Base-by-base conservation (phyloP, 768 basidiomycete species). In the Kwoniella bestiolae region DNA sequence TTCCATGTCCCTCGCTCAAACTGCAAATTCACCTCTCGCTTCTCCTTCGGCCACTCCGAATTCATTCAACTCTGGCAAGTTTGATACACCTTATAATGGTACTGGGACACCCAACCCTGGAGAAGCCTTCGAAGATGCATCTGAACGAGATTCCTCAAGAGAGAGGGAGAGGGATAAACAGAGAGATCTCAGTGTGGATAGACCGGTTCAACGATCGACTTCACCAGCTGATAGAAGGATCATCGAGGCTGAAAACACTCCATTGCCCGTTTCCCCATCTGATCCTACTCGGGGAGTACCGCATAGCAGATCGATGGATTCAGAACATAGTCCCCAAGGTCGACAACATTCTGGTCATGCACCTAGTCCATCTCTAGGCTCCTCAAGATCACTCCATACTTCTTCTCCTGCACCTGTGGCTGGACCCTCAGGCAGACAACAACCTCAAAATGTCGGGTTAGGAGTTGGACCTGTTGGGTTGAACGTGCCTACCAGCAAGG, bases 401-500 rank as follows among this genome's bases (percentile, higher is more conserved):
- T 50, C 62, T 16, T 41, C 51, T n/a, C 67, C 63, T 31, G 59
- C 59, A 25, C 69, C 67, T 34, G 62, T 60, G 32, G 56, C 61
- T 28, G 38, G 49, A 11, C 38, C 64, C 1, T 63, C 63, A 8
- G 44, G 26, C 11, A 44, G 65, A 25, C 44, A 44, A 35, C 59
- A 49, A 9, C 18, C 41, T 25, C 58, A 53, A 3, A 72, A 60
- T 46, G 49, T 72, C 21, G 80, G 80, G 9, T 63, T 82, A 4
- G 81, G 78, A 4, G 74, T 82, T 2, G 78, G 78, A 14, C 71
- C 71, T 9, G 67, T 71, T 2, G 61, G 79, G 3, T 69, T 81
- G 64, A 71, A 55, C 72, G 82, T 55, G 69, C 83, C 46, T 52
- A 77, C 65, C 60, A 81, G 81, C 5, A 83, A 85, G 35, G 80